These are phyloP conservation scores for Globisporangium acanthophoron DNA, from an alignment of 352 stramenopile genomes.

Conservation along the genomic window DNA sequence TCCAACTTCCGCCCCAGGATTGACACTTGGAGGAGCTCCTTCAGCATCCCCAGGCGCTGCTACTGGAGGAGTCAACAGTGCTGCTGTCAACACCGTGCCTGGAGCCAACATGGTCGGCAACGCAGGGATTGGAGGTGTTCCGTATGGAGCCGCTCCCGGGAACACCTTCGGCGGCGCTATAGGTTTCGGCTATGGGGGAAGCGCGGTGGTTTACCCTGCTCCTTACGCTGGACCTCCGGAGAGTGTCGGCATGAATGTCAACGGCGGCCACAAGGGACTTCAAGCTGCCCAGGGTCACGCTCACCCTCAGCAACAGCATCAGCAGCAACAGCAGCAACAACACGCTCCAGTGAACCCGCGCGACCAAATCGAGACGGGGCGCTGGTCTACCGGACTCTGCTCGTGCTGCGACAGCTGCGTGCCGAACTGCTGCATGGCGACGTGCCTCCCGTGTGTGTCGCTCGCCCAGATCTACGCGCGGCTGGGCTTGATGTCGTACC, in stretches of 20 bases:
- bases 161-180: no score
- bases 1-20: no score
- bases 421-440: constrained; percentile 23
- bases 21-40: no score
- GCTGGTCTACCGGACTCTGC: constrained; percentile 17
- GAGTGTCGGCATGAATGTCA: neutral
- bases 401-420: constrained; percentile 19
- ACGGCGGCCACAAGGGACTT: neutral
- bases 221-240: no score
- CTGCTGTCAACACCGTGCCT: no score
- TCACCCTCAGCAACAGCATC: neutral
- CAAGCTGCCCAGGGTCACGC: neutral
- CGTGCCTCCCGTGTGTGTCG: constrained; percentile 20
- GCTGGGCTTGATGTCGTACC: constrained; percentile 5
- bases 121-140: no score
- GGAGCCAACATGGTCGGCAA: no score
- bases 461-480: constrained; percentile 21
- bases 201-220: neutral
- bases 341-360: neutral
- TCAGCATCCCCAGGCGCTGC: no score
- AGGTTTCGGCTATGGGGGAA: neutral
- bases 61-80: no score
- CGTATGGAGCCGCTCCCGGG: no score
- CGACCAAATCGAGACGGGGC: constrained; percentile 2
- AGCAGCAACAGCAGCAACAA: no score